Conservation (phyloP, 2,329 filamentous ascomycete species). For the Hypoxylon sp. region DNA sequence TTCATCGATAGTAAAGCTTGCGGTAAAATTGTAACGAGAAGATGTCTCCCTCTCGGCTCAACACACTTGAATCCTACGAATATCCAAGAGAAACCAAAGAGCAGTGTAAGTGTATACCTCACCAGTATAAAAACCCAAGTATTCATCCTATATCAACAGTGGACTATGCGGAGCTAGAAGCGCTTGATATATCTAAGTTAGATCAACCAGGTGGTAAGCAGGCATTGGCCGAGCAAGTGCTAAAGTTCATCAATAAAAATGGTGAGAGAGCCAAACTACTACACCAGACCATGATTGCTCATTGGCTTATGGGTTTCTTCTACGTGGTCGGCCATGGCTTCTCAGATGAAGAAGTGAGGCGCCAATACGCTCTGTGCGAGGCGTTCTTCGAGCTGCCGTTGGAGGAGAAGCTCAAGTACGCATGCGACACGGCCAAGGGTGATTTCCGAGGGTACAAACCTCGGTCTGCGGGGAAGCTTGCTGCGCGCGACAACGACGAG, state of each 20-base stretch:
- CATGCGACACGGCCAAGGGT: conserved; percentile 47
- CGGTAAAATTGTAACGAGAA: neutral
- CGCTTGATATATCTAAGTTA: conserved; percentile 48
- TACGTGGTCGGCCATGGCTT: conserved; percentile 46
- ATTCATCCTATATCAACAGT: conserved; percentile 28
- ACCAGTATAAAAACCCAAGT: neutral
- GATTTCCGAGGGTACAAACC: conserved; percentile 50
- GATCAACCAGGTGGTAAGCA: conserved; percentile 45
- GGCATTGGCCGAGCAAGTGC: conserved; percentile 45
- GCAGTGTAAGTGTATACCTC: conserved; percentile 27
- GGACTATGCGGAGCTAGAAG: conserved; percentile 47
- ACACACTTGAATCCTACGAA: conserved; percentile 33
- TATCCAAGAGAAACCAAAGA: conserved; percentile 45
- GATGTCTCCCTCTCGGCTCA: conserved; percentile 32
- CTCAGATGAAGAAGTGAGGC: conserved; percentile 39
- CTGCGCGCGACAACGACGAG: conserved; percentile 46
- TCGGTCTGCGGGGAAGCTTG: conserved; percentile 44
- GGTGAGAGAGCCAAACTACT: conserved; percentile 23
- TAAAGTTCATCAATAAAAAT: conserved; percentile 50
- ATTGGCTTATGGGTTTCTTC: conserved; percentile 45
- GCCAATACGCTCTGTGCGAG: conserved; percentile 40
- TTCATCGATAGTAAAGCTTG: neutral
- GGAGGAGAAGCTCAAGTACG: conserved; percentile 41
- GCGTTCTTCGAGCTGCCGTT: conserved; percentile 41
- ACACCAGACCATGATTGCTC: neutral